These are phyloP conservation scores for Aspergillus sp. DNA, from an alignment of 2,329 filamentous ascomycete genomes.

Conservation along the genomic window DNA sequence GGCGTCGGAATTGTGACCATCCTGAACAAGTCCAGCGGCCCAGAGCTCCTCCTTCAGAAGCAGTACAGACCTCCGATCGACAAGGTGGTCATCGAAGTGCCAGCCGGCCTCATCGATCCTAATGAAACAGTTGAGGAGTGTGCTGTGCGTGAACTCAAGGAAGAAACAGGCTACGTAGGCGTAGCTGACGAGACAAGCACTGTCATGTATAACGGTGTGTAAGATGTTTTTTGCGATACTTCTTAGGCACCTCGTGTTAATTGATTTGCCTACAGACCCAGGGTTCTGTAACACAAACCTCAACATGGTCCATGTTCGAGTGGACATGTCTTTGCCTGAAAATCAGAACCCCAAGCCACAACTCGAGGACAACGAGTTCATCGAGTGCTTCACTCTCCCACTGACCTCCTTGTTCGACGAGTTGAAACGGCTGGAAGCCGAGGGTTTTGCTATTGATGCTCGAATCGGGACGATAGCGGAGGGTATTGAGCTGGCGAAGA, in stretches of 20 bases:
- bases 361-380: slow-evolving; percentile 78
- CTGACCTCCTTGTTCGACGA: slow-evolving; percentile 64
- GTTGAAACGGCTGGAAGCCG: slow-evolving; percentile 63
- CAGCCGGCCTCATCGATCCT: slow-evolving; percentile 60
- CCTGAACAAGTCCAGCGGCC: slow-evolving; percentile 53
- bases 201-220: slow-evolving; percentile 48
- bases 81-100: slow-evolving; percentile 60
- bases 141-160: slow-evolving; percentile 58
- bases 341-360: slow-evolving; percentile 69
- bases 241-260: not conserved
- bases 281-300: slow-evolving; percentile 52
- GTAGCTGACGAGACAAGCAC: slow-evolving; percentile 42
- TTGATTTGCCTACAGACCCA: slow-evolving; percentile 37
- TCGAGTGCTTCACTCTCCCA: slow-evolving; percentile 72
- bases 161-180: slow-evolving; percentile 64
- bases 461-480: slow-evolving; percentile 75
- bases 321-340: slow-evolving; percentile 67
- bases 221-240: not conserved
- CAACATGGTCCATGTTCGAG: slow-evolving; percentile 65
- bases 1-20: slow-evolving; percentile 63
- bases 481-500: slow-evolving; percentile 71
- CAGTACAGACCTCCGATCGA: slow-evolving; percentile 62
- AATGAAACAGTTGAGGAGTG: slow-evolving; percentile 57
- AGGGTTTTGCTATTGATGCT: slow-evolving; percentile 78
- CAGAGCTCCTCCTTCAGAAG: slow-evolving; percentile 54